Evolutionary conservation across 257 asterid genomes (phyloP).

Genomic region (Solanum corneliomulleri): DNA sequence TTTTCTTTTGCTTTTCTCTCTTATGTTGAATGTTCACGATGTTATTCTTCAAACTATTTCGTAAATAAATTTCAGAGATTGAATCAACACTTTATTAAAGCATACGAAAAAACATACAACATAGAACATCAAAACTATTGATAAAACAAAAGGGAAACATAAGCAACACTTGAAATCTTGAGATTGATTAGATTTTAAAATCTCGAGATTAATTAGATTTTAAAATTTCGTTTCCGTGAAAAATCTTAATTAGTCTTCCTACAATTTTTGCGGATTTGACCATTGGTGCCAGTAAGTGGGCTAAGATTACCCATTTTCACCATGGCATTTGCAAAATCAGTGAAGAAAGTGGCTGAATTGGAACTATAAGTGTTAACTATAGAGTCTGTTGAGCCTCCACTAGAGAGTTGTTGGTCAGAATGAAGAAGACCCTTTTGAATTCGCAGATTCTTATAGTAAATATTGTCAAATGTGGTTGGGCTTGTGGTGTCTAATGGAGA

Average conservation of each 20-base stretch:
- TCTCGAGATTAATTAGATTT: too few species aligned
- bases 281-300: background rate
- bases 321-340: background rate
- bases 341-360: background rate
- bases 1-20: background rate
- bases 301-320: background rate
- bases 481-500: background rate
- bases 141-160: background rate
- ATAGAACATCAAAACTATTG: background rate
- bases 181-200: background rate
- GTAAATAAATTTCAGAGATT: background rate
- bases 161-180: background rate
- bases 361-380: background rate
- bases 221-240: background rate
- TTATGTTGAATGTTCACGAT: too few species aligned
- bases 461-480: background rate
- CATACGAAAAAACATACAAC: background rate
- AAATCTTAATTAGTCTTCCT: background rate
- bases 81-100: background rate
- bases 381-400: background rate
- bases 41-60: too few species aligned
- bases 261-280: background rate
- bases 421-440: background rate
- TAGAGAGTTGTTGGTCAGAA: background rate
- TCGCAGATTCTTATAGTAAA: background rate